Conservation (phyloP, 495 filamentous ascomycete genomes). For the Recurvomyces mirabilis region DNA sequence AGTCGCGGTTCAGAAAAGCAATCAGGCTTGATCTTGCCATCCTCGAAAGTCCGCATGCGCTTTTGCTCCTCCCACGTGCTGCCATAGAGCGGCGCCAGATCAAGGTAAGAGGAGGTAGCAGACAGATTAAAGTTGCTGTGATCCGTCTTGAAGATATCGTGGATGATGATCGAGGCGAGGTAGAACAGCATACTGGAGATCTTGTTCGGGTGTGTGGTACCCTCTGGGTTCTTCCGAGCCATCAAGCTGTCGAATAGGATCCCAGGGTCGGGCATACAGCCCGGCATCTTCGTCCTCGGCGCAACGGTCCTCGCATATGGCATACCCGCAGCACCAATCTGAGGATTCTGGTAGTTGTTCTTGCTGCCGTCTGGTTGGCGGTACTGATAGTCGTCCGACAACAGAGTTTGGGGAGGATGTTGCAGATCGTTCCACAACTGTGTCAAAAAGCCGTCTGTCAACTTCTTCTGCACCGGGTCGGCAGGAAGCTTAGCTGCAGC, state of each 20-base stretch:
- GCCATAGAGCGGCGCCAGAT: slow-evolving; percentile 77
- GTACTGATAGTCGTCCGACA: slow-evolving; percentile 45
- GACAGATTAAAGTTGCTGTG: slow-evolving; percentile 46
- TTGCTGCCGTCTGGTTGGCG: slow-evolving; percentile 58
- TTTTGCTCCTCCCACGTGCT: slow-evolving; percentile 68
- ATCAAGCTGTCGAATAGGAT: slow-evolving; percentile 69
- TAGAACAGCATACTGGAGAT: slow-evolving; percentile 86
- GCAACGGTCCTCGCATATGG: slow-evolving; percentile 64
- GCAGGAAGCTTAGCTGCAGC: slow-evolving; percentile 30
- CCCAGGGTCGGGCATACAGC: slow-evolving; percentile 60
- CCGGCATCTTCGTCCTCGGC: slow-evolving; percentile 50
- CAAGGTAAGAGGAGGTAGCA: slow-evolving; percentile 73
- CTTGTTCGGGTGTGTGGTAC: slow-evolving; percentile 54
- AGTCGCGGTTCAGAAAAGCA: slow-evolving; percentile 67
- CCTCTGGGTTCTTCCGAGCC: slow-evolving; percentile 48
- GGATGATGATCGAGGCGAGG: slow-evolving; percentile 80
- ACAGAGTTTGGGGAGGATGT: slow-evolving; percentile 54
- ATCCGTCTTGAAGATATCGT: slow-evolving; percentile 58
- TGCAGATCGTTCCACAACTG: slow-evolving; percentile 57
- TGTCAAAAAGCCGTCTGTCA: slow-evolving; percentile 51
- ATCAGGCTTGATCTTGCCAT: slow-evolving; percentile 77
- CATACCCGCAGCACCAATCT: slow-evolving; percentile 51
- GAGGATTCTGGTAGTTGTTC: slow-evolving; percentile 54
- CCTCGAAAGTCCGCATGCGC: slow-evolving; percentile 62
- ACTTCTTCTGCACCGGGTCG: slow-evolving; percentile 38